These are phyloP conservation scores for Metschnikowia dekortorum DNA, from an alignment of 805 yeast genomes.

Conservation along the genomic window DNA sequence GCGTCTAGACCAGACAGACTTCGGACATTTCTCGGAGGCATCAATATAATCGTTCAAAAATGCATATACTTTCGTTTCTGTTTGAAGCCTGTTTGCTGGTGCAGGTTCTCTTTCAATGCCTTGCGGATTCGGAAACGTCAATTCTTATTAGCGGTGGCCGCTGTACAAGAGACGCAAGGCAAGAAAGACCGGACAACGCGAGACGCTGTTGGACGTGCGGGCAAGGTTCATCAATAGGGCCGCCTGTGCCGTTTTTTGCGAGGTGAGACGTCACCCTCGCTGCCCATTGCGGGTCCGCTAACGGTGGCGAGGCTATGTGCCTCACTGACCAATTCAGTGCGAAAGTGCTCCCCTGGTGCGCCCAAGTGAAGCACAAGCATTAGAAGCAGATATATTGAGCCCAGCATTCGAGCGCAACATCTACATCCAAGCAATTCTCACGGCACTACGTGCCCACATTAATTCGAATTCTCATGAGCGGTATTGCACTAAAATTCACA, in stretches of 20 bases:
- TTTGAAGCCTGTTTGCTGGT: too few relatives aligned
- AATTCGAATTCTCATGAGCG: conserved; percentile 49
- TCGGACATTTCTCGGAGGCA: background rate
- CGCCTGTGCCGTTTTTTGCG: background rate
- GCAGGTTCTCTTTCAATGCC: too few relatives aligned
- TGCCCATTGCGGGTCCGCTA: background rate
- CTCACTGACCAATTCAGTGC: background rate
- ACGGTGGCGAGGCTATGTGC: conserved; percentile 3
- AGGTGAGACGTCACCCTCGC: background rate
- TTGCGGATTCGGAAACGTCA: background rate
- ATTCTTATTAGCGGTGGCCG: background rate
- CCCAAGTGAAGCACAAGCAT: background rate
- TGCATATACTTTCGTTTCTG: too few relatives aligned
- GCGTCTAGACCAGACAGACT: background rate
- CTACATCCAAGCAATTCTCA: background rate
- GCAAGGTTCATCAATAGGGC: background rate
- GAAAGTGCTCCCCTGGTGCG: background rate
- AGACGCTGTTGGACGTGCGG: background rate
- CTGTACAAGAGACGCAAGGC: background rate
- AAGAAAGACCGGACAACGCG: conserved; percentile 1
- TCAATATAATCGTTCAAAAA: background rate
- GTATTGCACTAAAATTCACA: conserved; percentile 69
- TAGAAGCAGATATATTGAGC: background rate
- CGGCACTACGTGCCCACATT: background rate
- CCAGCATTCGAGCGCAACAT: background rate